Base-by-base conservation (phyloP, 495 filamentous ascomycete species). In the Durotheca rogersii region DNA sequence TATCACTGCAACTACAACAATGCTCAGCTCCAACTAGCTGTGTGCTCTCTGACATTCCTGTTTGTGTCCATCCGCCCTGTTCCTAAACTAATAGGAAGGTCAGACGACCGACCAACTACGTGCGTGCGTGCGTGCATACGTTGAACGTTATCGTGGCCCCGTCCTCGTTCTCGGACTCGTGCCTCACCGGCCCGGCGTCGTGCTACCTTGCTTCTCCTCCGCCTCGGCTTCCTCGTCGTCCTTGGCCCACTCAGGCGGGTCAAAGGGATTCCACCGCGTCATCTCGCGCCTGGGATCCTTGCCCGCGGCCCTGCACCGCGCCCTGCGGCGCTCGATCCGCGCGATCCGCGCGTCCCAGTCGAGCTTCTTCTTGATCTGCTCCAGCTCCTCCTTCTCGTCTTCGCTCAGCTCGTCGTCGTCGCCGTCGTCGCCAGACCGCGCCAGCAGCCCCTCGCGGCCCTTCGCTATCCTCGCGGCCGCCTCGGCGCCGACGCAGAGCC, bases 401-500 rank as follows among this genome's bases (percentile, higher is more conserved):
- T 58, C 23, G 7, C 7, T n/a, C 46, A 31, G 46, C 5, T 45
- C 32, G 25, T 54, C 48, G 12, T 53, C 57, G 14, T 64, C 53
- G 19, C 41, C 48, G 6, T 41, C 33, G 3, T 53, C 41, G 7
- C 52, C 21, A 0, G 1, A 3, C 3, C 43, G 36, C 9, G 17
- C 34, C n/a, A 77, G 9, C 14, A 75, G 25, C 14, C 38, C 46
- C 10, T 53, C 45, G 34, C 71, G 64, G 10, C 71, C 73, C 44
- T 53, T 57, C 17, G 61, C 65, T 12, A 84, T 64, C 32, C 71
- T 72, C 29, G 65, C 56, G 40, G 72, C 72, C 19, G 77, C 71
- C 4, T 74, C 64, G 10, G 62, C 59, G 39, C 83, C 87, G 29
- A 88, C 71, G 55, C 87, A 90, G 31, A 92, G 64, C 5, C 76